phyloP scores from a whole-genome alignment of 1,139 yeast species.

The Diutina sp. region DNA sequence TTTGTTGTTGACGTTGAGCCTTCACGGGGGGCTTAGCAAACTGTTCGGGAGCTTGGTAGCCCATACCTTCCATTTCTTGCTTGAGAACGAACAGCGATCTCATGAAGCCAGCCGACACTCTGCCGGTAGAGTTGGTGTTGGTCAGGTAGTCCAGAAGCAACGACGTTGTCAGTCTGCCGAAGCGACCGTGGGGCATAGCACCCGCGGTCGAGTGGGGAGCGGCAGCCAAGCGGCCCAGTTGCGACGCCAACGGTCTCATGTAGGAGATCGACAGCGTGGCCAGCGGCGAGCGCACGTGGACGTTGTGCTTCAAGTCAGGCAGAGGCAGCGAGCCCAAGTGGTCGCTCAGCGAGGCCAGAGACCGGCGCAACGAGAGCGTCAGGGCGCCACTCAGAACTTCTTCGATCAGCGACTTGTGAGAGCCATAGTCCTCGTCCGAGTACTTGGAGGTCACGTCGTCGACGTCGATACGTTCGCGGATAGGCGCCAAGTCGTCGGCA shows the following conservation, averaged over 20 bases:
- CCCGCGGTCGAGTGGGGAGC: neutral
- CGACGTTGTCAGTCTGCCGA: constrained; percentile 1
- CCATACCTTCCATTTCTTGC: constrained; percentile 11
- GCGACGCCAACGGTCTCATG: neutral
- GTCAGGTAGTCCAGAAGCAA: neutral
- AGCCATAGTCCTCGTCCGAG: constrained; percentile 1
- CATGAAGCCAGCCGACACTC: constrained; percentile 29
- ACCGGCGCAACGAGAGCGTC: constrained; percentile 2
- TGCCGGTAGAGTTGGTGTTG: neutral
- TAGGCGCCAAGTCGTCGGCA: neutral
- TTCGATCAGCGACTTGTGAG: neutral
- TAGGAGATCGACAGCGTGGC: neutral
- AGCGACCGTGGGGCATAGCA: neutral
- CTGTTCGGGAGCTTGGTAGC: constrained; percentile 5
- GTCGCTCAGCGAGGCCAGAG: neutral
- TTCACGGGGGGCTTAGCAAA: neutral
- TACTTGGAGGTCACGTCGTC: constrained; percentile 1
- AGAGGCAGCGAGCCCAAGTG: neutral
- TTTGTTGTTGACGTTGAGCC: neutral
- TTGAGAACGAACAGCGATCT: constrained; percentile 25
- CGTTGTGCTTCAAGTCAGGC: neutral
- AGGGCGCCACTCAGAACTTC: neutral
- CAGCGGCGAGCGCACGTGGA: constrained; percentile 1
- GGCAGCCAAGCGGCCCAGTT: neutral
- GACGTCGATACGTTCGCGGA: neutral